Conservation (phyloP, 805 yeast genomes). For the Cyberlindnera misumaiensis region DNA sequence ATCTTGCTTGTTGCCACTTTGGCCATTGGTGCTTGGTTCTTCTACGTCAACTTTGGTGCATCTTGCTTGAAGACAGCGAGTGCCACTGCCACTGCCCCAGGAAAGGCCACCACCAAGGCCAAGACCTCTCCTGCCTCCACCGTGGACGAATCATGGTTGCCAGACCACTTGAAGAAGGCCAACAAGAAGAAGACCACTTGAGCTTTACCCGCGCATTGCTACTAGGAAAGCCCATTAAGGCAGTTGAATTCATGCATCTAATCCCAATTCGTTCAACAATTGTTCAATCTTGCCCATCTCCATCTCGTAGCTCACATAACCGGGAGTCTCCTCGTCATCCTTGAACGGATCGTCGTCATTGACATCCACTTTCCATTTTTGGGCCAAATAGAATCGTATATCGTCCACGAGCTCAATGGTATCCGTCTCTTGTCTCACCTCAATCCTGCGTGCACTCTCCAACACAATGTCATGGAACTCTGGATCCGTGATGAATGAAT, state of each 20-base stretch:
- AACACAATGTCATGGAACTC: slow-evolving; percentile 32
- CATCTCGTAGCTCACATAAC: slow-evolving; percentile 14
- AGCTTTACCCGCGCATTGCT: no score
- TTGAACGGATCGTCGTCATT: slow-evolving; percentile 27
- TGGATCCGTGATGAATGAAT: slow-evolving; percentile 27
- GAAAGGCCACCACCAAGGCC: slow-evolving; percentile 4
- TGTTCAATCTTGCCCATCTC: slow-evolving; percentile 36
- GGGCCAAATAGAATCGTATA: slow-evolving; percentile 52
- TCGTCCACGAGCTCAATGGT: slow-evolving; percentile 78
- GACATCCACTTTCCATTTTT: slow-evolving; percentile 24
- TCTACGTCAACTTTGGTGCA: slow-evolving; percentile 38
- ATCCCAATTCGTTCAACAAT: slow-evolving; percentile 30
- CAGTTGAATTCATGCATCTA: slow-evolving; percentile 32
- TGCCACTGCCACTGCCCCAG: slow-evolving; percentile 16
- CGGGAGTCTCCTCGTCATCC: slow-evolving; percentile 18
- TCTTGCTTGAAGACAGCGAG: slow-evolving; percentile 33
- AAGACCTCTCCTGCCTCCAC: slow-evolving; percentile 21
- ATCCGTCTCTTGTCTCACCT: slow-evolving; percentile 63
- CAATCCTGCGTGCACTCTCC: slow-evolving; percentile 52
- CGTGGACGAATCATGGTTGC: slow-evolving; percentile 50
- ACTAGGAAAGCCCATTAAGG: not conserved
- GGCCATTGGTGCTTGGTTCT: slow-evolving; percentile 43
- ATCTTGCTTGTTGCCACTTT: slow-evolving; percentile 42
- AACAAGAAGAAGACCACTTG: slow-evolving; percentile 18
- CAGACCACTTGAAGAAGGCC: slow-evolving; percentile 42